Percentiles rank a stretch among this genome's conserved stretches.
phyloP scores from a whole-genome alignment of 345 rosid species.

The Cardiospermum halicacabum region DNA sequence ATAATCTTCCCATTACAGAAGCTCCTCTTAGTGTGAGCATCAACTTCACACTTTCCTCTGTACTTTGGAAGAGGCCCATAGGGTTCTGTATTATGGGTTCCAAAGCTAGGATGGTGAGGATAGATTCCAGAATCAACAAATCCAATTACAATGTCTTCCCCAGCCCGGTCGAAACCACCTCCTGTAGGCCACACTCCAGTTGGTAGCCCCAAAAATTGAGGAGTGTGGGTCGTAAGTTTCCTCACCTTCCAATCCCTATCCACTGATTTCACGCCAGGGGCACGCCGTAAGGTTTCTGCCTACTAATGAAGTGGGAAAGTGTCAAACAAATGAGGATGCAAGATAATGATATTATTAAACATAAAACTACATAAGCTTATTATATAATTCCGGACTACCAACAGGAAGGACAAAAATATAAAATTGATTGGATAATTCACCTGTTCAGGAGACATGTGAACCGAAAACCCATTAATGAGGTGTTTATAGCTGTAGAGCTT shows the following conservation, averaged over 20 bases:
- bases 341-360: conserved; percentile 3
- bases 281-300: conserved; percentile 78
- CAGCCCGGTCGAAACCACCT: conserved; percentile 93
- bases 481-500: conserved; percentile 96
- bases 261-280: conserved; percentile 84
- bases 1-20: conserved; percentile 95
- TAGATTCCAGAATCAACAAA: conserved; percentile 93
- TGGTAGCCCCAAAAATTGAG: conserved; percentile 94
- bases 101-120: conserved; percentile 93
- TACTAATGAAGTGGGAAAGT: conserved; percentile 54
- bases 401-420: conserved; percentile 2
- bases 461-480: conserved; percentile 93
- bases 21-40: conserved; percentile 53
- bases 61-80: conserved; percentile 83
- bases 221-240: conserved; percentile 94
- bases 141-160: conserved; percentile 93
- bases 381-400: not conserved
- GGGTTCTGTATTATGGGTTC: conserved; percentile 54
- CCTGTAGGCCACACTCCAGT: conserved; percentile 99
- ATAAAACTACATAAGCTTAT: not conserved
- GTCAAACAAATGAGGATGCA: conserved; percentile 28
- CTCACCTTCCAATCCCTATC: conserved; percentile 95
- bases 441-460: conserved; percentile 80
- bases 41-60: conserved; percentile 91
- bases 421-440: conserved; percentile 39